Evolutionary conservation across 768 basidiomycete species (phyloP).

Genomic region (Suillus tomentosus): DNA sequence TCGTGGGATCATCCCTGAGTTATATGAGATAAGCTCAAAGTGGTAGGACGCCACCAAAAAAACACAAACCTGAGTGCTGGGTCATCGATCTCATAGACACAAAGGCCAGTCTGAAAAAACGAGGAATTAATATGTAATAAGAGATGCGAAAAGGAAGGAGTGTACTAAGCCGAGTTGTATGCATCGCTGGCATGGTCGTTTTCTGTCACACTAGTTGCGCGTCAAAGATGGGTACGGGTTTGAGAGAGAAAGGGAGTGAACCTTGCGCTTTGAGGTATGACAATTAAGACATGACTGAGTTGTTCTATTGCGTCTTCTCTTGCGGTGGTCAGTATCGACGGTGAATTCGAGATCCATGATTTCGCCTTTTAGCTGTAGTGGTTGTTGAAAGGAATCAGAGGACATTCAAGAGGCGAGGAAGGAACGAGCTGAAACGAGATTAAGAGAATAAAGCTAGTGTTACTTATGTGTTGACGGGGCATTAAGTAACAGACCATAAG

Average conservation of each 20-base stretch:
- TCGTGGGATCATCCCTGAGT: conserved; percentile 76
- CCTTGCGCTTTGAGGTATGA: conserved; percentile 94
- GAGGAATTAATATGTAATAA: conserved; percentile 14
- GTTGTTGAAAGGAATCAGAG: conserved; percentile 53
- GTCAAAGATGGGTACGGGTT: conserved; percentile 7
- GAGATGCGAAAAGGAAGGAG: conserved; percentile 12
- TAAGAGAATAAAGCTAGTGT: conserved; percentile 49
- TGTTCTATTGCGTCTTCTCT: conserved; percentile 87
- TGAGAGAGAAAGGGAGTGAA: conserved; percentile 32
- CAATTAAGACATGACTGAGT: conserved; percentile 88
- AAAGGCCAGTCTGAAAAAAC: conserved; percentile 75
- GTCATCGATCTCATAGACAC: conserved; percentile 94
- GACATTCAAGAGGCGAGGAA: conserved; percentile 44
- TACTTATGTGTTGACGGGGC: conserved; percentile 60
- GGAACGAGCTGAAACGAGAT: conserved; percentile 45
- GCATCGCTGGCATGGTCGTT: conserved; percentile 88
- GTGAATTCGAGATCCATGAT: conserved; percentile 79
- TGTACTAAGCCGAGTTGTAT: conserved; percentile 84
- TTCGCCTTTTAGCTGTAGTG: conserved; percentile 70
- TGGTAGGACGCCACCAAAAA: not conserved
- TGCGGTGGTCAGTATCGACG: conserved; percentile 74
- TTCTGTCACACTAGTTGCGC: conserved; percentile 76
- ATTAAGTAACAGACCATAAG: conserved; percentile 55
- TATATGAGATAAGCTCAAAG: conserved; percentile 4
- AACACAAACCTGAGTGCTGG: conserved; percentile 67